Conservation (phyloP, 2,329 filamentous ascomycete genomes). For the Didymella exigua region DNA sequence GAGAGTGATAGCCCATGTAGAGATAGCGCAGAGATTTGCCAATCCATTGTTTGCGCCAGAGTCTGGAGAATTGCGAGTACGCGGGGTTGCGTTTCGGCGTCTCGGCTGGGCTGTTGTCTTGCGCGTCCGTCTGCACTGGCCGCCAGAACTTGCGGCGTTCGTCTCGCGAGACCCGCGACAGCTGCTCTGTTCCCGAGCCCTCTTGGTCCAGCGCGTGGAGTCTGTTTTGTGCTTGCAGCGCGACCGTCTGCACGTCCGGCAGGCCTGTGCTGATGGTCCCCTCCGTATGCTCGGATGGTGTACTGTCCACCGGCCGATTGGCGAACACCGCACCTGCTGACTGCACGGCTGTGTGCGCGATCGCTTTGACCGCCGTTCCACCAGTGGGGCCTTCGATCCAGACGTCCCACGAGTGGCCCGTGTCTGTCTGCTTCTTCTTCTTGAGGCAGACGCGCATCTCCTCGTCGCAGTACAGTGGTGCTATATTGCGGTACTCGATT, state of each 20-base stretch:
- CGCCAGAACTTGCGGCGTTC: neutral
- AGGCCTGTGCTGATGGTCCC: neutral
- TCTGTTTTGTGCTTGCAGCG: neutral
- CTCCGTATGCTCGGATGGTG: neutral
- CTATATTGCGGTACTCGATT: constrained; percentile 80
- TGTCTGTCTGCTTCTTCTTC: constrained; percentile 41
- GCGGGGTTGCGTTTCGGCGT: neutral
- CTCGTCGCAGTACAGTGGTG: constrained; percentile 78
- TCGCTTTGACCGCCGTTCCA: constrained; percentile 54
- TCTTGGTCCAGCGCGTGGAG: neutral
- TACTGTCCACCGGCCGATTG: too few relatives aligned
- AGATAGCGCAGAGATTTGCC: neutral
- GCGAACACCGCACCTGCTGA: neutral
- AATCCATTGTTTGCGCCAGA: neutral
- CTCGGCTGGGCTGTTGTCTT: neutral
- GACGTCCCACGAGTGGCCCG: constrained; percentile 41
- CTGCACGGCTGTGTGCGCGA: constrained; percentile 21
- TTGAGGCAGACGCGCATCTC: constrained; percentile 72
- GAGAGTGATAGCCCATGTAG: neutral
- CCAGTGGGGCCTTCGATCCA: constrained; percentile 51
- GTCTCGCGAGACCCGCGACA: neutral
- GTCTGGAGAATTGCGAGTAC: neutral
- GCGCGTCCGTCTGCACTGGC: neutral
- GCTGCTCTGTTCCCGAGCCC: neutral
- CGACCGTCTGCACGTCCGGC: neutral